Evolutionary conservation across 805 yeast species (phyloP).

Genomic region (Saccharomycopsis fodiens): DNA sequence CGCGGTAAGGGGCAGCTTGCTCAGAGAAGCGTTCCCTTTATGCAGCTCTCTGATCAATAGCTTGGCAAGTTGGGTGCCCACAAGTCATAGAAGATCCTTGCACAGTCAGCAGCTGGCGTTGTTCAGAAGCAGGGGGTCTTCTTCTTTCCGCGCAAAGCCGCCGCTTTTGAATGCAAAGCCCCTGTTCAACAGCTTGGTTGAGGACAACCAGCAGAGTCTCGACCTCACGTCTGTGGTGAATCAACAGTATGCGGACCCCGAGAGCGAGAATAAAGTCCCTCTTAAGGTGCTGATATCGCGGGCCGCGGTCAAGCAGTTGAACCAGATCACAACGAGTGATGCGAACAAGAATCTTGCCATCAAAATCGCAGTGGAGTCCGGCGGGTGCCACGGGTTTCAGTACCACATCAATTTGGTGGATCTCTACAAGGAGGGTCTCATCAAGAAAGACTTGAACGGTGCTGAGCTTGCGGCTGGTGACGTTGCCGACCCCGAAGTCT

Average conservation of each 20-base stretch:
- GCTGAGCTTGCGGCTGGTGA: background rate
- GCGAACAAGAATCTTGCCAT: conserved; percentile 54
- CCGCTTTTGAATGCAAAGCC: too few relatives aligned
- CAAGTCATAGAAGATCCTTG: too few relatives aligned
- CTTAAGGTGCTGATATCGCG: conserved; percentile 30
- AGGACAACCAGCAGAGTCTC: conserved; percentile 12
- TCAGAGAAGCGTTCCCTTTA: too few relatives aligned
- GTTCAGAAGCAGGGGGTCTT: too few relatives aligned
- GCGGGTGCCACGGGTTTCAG: conserved; percentile 98
- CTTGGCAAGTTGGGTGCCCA: too few relatives aligned
- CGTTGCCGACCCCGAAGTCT: conserved; percentile 23
- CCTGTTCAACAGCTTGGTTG: conserved; percentile 16
- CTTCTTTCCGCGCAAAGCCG: too few relatives aligned
- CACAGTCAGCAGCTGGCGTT: too few relatives aligned
- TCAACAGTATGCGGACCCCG: conserved; percentile 4
- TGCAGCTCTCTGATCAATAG: too few relatives aligned
- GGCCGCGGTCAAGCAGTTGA: conserved; percentile 42
- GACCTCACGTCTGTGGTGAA: conserved; percentile 13
- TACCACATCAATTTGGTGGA: conserved; percentile 64
- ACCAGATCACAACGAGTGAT: conserved; percentile 44
- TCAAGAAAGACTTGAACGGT: conserved; percentile 22
- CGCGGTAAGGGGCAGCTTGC: too few relatives aligned
- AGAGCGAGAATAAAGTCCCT: background rate
- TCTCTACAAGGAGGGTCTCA: conserved; percentile 28
- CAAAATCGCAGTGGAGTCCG: conserved; percentile 77